Percentiles rank a stretch among this genome's conserved stretches.
Conservation (phyloP, 805 yeast genomes). For the Zygosaccharomyces lentus region DNA sequence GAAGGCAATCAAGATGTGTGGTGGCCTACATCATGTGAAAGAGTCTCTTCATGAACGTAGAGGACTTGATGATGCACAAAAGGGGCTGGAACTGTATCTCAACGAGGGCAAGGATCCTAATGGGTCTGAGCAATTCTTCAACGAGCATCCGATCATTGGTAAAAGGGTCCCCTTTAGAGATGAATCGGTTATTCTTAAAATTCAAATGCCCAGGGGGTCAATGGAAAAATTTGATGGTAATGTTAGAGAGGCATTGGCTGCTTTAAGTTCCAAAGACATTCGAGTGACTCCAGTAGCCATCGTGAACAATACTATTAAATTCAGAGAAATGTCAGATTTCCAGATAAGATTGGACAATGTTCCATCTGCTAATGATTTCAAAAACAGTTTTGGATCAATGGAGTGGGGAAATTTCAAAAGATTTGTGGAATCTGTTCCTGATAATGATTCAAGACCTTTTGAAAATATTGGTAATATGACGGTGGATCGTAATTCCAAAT, state of each 20-base stretch:
- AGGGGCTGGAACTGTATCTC: slow-evolving; percentile 30
- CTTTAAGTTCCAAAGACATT: slow-evolving; percentile 35
- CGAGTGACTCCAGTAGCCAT: slow-evolving; percentile 60
- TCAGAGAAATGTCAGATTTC: slow-evolving; percentile 84
- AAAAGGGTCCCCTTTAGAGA: slow-evolving; percentile 40
- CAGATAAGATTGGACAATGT: slow-evolving; percentile 65
- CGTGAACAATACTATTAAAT: slow-evolving; percentile 63
- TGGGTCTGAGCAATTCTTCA: slow-evolving; percentile 34
- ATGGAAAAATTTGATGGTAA: slow-evolving; percentile 41
- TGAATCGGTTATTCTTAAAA: slow-evolving; percentile 56
- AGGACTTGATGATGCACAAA: slow-evolving; percentile 21
- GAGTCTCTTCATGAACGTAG: slow-evolving; percentile 33
- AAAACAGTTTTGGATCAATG: slow-evolving; percentile 27
- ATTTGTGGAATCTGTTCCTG: slow-evolving; percentile 35
- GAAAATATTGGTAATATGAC: slow-evolving; percentile 31
- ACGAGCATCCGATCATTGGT: slow-evolving; percentile 63
- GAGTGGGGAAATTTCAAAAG: slow-evolving; percentile 31
- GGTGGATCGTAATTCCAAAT: slow-evolving; percentile 20
- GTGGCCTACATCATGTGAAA: slow-evolving; percentile 46
- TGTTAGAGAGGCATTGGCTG: slow-evolving; percentile 41
- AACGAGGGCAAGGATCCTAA: slow-evolving; percentile 40
- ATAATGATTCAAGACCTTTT: slow-evolving; percentile 38
- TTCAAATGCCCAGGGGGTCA: slow-evolving; percentile 55
- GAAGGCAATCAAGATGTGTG: slow-evolving; percentile 64
- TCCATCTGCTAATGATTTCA: slow-evolving; percentile 40